phyloP scores from a whole-genome alignment of 345 rosid genomes.

The Aethionema arabicum region DNA sequence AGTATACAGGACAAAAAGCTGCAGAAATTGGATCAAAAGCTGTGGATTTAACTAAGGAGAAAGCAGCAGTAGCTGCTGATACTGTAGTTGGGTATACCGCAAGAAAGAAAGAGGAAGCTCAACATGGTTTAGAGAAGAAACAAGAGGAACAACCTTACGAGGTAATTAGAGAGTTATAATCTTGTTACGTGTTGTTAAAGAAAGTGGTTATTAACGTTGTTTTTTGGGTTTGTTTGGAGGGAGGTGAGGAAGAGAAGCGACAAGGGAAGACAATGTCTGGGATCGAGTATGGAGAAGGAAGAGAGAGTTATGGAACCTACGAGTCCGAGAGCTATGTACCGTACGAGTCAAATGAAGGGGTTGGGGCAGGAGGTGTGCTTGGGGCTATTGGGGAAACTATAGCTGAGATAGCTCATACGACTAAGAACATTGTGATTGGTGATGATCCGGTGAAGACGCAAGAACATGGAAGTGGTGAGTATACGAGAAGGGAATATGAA shows the following conservation, averaged over 20 bases:
- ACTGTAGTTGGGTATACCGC: conserved; percentile 60
- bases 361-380: conserved; percentile 43
- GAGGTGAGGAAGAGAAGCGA: conserved; percentile 37
- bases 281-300: conserved; percentile 6
- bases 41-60: conserved; percentile 55
- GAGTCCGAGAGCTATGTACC: conserved; percentile 15
- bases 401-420: conserved; percentile 62
- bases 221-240: conserved; percentile 28
- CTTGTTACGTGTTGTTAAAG: conserved; percentile 23
- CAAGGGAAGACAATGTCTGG: conserved; percentile 6
- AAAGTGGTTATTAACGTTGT: not conserved
- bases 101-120: conserved; percentile 70
- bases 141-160: conserved; percentile 22
- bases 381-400: conserved; percentile 77
- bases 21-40: conserved; percentile 66
- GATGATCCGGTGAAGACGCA: conserved; percentile 23
- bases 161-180: conserved; percentile 19
- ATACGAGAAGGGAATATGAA: conserved; percentile 25
- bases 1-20: conserved; percentile 53
- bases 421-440: conserved; percentile 53
- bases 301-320: conserved; percentile 4
- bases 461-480: conserved; percentile 22
- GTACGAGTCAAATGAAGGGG: conserved; percentile 15
- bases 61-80: conserved; percentile 53
- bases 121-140: conserved; percentile 14